Percentiles rank a stretch among this genome's conserved stretches.
Conservation (phyloP, 2,329 filamentous ascomycete species). For the Torrubiellomyces zombiae region DNA sequence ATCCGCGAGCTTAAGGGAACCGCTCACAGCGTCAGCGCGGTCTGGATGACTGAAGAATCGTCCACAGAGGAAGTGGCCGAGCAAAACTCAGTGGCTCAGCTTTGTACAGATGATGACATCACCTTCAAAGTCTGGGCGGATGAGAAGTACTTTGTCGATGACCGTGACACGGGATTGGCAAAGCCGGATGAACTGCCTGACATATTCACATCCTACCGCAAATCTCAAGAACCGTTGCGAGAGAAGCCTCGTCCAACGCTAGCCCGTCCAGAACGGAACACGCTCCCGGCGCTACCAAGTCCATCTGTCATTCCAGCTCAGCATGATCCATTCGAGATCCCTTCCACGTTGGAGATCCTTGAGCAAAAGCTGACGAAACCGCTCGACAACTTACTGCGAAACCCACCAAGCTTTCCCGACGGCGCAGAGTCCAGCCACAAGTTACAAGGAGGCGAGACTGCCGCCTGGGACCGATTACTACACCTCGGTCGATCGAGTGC, state of each 20-base stretch:
- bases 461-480: conserved; percentile 39
- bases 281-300: conserved; percentile 41
- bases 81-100: conserved; percentile 34
- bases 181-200: conserved; percentile 47
- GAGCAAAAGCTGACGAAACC: conserved; percentile 40
- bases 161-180: conserved; percentile 48
- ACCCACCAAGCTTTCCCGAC: conserved; percentile 35
- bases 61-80: conserved; percentile 53
- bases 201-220: conserved; percentile 60
- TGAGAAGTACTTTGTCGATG: conserved; percentile 65
- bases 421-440: conserved; percentile 43
- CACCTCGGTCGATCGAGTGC: conserved; percentile 44
- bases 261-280: conserved; percentile 29
- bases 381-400: conserved; percentile 30
- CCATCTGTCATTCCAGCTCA: conserved; percentile 37
- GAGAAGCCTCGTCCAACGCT: conserved; percentile 42
- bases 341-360: conserved; percentile 34
- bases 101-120: conserved; percentile 34
- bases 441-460: conserved; percentile 49
- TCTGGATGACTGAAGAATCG: conserved; percentile 63
- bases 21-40: conserved; percentile 33
- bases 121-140: conserved; percentile 52
- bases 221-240: conserved; percentile 54
- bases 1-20: conserved; percentile 29
- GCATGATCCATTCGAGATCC: conserved; percentile 44